These are phyloP conservation scores for Xylaria sp. DNA, from an alignment of 2,329 filamentous ascomycete genomes.

Conservation along the genomic window DNA sequence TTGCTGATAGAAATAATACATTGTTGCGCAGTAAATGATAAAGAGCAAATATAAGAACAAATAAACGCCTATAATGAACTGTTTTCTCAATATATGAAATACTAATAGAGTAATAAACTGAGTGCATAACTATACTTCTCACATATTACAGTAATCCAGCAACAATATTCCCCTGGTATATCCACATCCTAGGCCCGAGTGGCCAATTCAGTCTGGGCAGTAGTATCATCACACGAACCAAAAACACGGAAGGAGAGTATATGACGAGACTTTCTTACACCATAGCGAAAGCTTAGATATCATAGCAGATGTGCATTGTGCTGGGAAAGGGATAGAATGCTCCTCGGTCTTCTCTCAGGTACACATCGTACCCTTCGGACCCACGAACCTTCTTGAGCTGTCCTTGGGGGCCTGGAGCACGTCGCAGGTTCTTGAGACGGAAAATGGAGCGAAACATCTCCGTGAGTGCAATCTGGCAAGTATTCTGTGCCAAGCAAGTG, in stretches of 20 bases:
- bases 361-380: conserved; percentile 65
- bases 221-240: conserved; percentile 3
- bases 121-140: neutral
- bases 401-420: conserved; percentile 71
- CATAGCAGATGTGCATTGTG: conserved; percentile 53
- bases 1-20: no score
- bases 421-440: conserved; percentile 66
- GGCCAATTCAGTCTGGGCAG: neutral
- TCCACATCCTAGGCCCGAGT: conserved; percentile 8
- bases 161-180: conserved; percentile 26
- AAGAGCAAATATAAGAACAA: no score
- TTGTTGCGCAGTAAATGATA: no score
- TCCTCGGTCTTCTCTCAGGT: conserved; percentile 74
- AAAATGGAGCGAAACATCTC: conserved; percentile 76
- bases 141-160: neutral
- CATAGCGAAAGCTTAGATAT: conserved; percentile 24
- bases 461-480: conserved; percentile 69
- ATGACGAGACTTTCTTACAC: neutral
- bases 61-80: neutral
- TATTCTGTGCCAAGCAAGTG: conserved; percentile 68
- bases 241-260: neutral
- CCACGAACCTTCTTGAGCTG: conserved; percentile 72
- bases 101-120: neutral
- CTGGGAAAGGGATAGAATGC: conserved; percentile 57
- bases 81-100: neutral